Evolutionary conservation across 1,139 yeast genomes (phyloP).

Genomic region (Zygoascus meyerae): DNA sequence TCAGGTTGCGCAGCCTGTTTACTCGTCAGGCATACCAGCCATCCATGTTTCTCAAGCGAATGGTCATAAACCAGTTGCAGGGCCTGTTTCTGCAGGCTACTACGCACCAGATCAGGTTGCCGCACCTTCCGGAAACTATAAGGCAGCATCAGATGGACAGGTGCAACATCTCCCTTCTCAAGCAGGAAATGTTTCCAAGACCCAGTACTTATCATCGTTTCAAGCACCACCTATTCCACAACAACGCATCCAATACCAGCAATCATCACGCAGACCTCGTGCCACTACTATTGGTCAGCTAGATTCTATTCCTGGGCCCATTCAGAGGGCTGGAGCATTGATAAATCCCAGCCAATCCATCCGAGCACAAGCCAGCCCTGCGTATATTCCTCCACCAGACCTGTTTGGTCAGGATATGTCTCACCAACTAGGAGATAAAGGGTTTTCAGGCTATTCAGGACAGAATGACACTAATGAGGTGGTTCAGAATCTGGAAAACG

Average conservation of each 20-base stretch:
- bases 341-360: slow-evolving; percentile 37
- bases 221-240: slow-evolving; percentile 10
- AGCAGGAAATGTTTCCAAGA: not conserved
- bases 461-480: slow-evolving; percentile 25
- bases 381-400: slow-evolving; percentile 39
- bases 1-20: slow-evolving; percentile 14
- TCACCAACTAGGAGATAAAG: slow-evolving; percentile 2
- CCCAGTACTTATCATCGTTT: slow-evolving; percentile 2
- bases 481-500: slow-evolving; percentile 31
- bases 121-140: not conserved
- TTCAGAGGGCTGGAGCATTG: slow-evolving; percentile 39
- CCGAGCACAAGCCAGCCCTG: slow-evolving; percentile 38
- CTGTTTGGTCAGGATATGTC: slow-evolving; percentile 18
- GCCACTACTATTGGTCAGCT: slow-evolving; percentile 40
- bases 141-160: not conserved
- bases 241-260: slow-evolving; percentile 10
- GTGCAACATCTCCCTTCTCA: not conserved
- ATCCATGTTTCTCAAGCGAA: not conserved
- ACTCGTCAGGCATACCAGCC: slow-evolving; percentile 7
- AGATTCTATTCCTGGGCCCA: slow-evolving; percentile 38
- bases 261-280: slow-evolving; percentile 30
- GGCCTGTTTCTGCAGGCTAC: not conserved
- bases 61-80: not conserved
- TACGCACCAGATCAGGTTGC: slow-evolving; percentile 3
- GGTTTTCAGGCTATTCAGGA: not conserved